Evolutionary conservation across 2,329 filamentous ascomycete species (phyloP), one percentile per base, ranked within the genome.

Genomic region (Truncatella angustata): DNA sequence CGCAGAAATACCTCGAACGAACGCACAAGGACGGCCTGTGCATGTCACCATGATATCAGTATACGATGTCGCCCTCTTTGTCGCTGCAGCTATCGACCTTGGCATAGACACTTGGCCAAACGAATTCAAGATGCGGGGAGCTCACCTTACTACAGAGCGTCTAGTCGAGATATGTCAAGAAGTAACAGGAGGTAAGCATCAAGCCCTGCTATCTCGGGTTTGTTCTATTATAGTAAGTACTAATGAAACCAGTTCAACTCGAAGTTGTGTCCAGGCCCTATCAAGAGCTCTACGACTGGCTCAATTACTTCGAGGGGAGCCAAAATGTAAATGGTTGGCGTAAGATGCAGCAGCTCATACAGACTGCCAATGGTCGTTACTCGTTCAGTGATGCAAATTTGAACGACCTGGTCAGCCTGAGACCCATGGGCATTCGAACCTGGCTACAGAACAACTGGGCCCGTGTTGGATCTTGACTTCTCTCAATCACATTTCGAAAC

Each of bases 71-170:
- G 88, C 80, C 21, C 77, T 78, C n/a, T 90, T 88, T 58, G 74
- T 91, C 7, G 84, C 85, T 10, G 81, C 84, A n/a, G 82, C 88
- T 12, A 66, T 90, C 26, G 85, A 88, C 42, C 68, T 90, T 36
- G 79, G 76, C 0, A 73, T 76, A 6, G 70, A 73, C 5, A 75
- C 66, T 16, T 92, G 88, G 88, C 86, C 86, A 3, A 67, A 70
- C 5, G 87, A 91, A 63, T 84, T 88, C 64, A 79, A 78, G 35
- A 84, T 91, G 78, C 77, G 77, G 45, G 86, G 87, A n/a, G 85
- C 88, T 49, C 74, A 82, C 5, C 72, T 87, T 66, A 80, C 76
- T 1, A 76, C 89, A 2, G 73, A 76, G 11, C 77, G 85, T 42
- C 72, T 91, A 10, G 74, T 88, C 9, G 64, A 71, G 42, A 63